A percentile compares a stretch with the other conserved stretches of the same genome.
Conservation (phyloP, 441 rosid genomes). For the Bruguiera hainesii region DNA sequence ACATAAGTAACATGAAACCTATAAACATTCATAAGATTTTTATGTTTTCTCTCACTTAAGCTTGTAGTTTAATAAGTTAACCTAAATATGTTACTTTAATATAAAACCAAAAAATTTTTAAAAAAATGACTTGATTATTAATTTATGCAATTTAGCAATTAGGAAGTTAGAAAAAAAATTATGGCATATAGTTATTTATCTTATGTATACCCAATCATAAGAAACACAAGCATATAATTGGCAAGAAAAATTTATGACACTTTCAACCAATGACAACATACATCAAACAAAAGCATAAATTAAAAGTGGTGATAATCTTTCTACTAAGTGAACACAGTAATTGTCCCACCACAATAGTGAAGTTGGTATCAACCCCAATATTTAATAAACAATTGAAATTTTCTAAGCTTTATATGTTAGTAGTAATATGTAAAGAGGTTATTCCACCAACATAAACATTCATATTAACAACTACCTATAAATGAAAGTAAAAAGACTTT, state of each 20-base stretch:
- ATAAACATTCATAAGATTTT: too few species aligned
- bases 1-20: neutral
- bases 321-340: conserved; percentile 12
- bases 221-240: neutral
- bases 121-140: too few species aligned
- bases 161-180: neutral
- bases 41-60: too few species aligned
- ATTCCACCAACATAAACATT: conserved; percentile 82
- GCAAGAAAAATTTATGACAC: neutral
- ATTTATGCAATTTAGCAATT: neutral
- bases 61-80: too few species aligned
- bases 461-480: conserved; percentile 77
- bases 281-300: conserved; percentile 5
- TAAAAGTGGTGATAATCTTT: neutral
- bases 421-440: conserved; percentile 85
- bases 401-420: conserved; percentile 65
- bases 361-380: conserved; percentile 75
- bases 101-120: too few species aligned
- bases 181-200: neutral
- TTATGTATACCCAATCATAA: neutral
- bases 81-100: too few species aligned
- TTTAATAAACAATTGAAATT: conserved; percentile 60
- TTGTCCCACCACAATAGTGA: conserved; percentile 52
- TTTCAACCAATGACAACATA: neutral
- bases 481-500: conserved; percentile 7